Percentiles rank a stretch among this genome's conserved stretches.
These are phyloP conservation scores for Arthrocladium fulminans DNA, from an alignment of 2,329 filamentous ascomycete genomes.

Conservation along the genomic window DNA sequence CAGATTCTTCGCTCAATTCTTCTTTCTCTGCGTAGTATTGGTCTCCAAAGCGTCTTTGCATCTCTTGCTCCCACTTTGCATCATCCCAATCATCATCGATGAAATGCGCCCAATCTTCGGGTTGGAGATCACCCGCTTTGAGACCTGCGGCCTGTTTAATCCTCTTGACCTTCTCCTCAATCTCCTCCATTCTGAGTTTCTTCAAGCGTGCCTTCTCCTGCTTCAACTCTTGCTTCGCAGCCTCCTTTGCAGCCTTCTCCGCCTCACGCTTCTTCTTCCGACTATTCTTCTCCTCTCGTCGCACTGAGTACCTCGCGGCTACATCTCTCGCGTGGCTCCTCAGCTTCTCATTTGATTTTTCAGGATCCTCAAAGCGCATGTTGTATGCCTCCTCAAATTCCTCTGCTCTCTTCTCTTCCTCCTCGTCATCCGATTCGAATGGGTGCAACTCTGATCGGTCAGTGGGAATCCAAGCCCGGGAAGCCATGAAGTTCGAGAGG, in stretches of 20 bases:
- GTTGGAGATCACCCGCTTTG: conserved; percentile 49
- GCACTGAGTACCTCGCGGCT: conserved; percentile 70
- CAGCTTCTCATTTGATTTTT: conserved; percentile 76
- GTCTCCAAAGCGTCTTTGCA: conserved; percentile 80
- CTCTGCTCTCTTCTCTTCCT: conserved; percentile 65
- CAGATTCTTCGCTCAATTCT: conserved; percentile 52
- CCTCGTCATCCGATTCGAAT: conserved; percentile 86
- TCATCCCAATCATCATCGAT: conserved; percentile 85
- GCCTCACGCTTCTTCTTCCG: conserved; percentile 70
- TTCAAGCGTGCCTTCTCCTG: conserved; percentile 75
- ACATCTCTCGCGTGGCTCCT: conserved; percentile 84
- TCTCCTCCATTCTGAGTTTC: conserved; percentile 83
- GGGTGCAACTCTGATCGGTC: conserved; percentile 62
- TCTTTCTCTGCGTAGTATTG: conserved; percentile 73
- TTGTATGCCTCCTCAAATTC: conserved; percentile 92
- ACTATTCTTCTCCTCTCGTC: conserved; percentile 69
- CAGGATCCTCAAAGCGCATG: conserved; percentile 86
- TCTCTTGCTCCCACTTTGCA: conserved; percentile 80
- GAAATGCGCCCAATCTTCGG: conserved; percentile 76
- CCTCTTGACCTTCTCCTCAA: conserved; percentile 74
- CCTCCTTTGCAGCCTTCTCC: conserved; percentile 68
- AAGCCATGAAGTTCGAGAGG: conserved; percentile 90
- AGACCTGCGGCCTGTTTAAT: conserved; percentile 85
- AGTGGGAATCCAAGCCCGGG: conserved; percentile 76
- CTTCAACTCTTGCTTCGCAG: conserved; percentile 64